Evolutionary conservation across 192 early-diverging fungal species (phyloP).

Genomic region (Gamsiella multidivaricata): DNA sequence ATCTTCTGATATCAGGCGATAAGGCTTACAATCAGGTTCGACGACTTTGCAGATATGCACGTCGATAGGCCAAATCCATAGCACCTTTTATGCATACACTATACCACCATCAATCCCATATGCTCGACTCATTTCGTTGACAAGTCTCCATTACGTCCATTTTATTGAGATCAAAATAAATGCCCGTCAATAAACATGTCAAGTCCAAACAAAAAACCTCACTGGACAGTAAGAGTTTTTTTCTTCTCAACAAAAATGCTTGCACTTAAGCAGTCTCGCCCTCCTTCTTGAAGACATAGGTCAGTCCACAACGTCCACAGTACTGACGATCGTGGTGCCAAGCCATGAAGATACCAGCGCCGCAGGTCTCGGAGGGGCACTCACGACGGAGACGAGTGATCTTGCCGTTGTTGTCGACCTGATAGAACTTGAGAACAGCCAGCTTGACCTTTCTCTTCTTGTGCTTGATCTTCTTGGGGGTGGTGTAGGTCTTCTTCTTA

Average conservation of each 20-base stretch:
- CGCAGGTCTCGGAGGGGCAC: constrained; percentile 96
- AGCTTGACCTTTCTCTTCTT: constrained; percentile 99
- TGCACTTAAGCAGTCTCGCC: constrained; percentile 55
- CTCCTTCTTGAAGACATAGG: constrained; percentile 94
- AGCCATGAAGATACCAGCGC: constrained; percentile 99
- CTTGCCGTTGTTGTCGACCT: constrained; percentile 97
- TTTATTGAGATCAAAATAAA: constrained; percentile 15
- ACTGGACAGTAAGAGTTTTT: too few relatives aligned
- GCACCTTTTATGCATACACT: too few relatives aligned
- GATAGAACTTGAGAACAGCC: constrained; percentile 99
- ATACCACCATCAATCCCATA: too few relatives aligned
- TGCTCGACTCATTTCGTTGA: too few relatives aligned
- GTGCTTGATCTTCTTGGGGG: constrained; percentile 99
- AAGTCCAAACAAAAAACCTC: constrained; percentile 15
- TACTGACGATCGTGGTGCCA: constrained; percentile 98
- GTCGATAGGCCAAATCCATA: too few relatives aligned
- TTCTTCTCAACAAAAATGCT: not conserved
- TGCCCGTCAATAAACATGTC: not conserved
- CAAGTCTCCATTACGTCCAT: not conserved
- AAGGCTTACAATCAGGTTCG: too few relatives aligned
- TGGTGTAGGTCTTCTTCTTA: constrained; percentile 99
- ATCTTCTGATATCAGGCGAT: too few relatives aligned
- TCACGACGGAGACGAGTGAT: constrained; percentile 98
- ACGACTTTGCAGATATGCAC: too few relatives aligned
- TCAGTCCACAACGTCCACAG: constrained; percentile 97